phyloP scores from a whole-genome alignment of 805 yeast genomes.

The Kuraishia ogatae region DNA sequence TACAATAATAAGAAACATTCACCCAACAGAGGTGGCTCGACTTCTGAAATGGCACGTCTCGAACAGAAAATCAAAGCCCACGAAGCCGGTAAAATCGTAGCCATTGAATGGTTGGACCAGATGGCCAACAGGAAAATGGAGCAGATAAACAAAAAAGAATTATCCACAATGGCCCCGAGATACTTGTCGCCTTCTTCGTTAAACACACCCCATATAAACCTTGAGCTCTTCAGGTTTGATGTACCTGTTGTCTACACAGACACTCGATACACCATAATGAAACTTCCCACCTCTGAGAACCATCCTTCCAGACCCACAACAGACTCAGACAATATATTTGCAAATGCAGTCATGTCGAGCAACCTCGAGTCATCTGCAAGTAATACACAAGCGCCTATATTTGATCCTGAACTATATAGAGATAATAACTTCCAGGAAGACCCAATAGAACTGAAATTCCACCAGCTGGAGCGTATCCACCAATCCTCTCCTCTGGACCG shows the following conservation, averaged over 20 bases:
- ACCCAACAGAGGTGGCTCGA: too few relatives aligned
- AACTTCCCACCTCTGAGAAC: slow-evolving; percentile 16
- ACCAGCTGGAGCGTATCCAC: slow-evolving; percentile 77
- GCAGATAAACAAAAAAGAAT: slow-evolving; percentile 18
- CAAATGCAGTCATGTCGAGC: slow-evolving; percentile 1
- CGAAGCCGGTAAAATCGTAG: slow-evolving; percentile 57
- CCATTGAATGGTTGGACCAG: slow-evolving; percentile 68
- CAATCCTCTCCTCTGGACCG: slow-evolving; percentile 69
- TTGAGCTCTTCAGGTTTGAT: slow-evolving; percentile 61
- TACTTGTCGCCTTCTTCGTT: neutral
- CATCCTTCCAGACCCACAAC: slow-evolving; percentile 3
- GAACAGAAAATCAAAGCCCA: slow-evolving; percentile 51
- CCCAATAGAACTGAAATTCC: slow-evolving; percentile 83
- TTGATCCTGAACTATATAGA: slow-evolving; percentile 58
- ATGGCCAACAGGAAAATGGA: slow-evolving; percentile 50
- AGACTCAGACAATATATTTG: neutral
- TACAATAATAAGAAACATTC: too few relatives aligned
- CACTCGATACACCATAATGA: slow-evolving; percentile 29
- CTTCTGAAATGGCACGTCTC: slow-evolving; percentile 36
- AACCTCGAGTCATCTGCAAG: neutral
- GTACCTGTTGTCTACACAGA: slow-evolving; percentile 67
- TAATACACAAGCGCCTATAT: slow-evolving; percentile 24
- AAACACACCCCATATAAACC: slow-evolving; percentile 4
- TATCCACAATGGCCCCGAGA: slow-evolving; percentile 5
- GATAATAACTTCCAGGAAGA: slow-evolving; percentile 38